Evolutionary conservation across 202 grass and related monocot genomes (phyloP), one percentile per base, ranked within the genome.

Genomic region (Musa balbisiana): DNA sequence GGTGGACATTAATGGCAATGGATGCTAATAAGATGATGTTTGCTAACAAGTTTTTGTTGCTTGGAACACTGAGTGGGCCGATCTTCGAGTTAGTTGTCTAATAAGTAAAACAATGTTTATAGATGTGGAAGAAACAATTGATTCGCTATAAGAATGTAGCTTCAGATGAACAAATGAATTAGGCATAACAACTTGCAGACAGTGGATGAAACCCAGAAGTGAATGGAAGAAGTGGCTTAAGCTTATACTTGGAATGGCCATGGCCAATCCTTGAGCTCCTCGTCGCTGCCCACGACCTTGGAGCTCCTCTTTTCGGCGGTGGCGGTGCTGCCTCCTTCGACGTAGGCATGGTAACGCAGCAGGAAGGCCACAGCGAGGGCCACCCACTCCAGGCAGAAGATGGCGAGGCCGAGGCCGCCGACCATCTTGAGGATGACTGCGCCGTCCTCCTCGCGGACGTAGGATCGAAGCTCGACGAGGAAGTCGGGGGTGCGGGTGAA

Each of bases 301-400:
- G 20, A 49, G 33, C 67, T 69, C 26, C 12, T 68, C 24, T 20
- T 62, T 20, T 9, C 1, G 58, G 27, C 3, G 26, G 16, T 11
- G 12, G 13, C 33, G 11, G 29, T 19, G 67, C 23, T 16, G 27
- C 67, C 67, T 50, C 29, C 67, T 13, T 69, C 67, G 10, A 69
- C 15, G 23, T 51, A 69, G 15, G 67, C 67, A 19, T 50, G 67
- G 14, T 69, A 69, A 14, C 67, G 0, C 67, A 69, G 26, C 11
- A 69, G 26, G 33, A 69, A 69, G 13, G 67, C 33, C 20, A 69
- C 15, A 3, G 29, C 6, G 14, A 69, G 67, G 11, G 67, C 26
- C 67, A 69, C 33, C 67, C 29, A 69, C 33, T 69, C 67, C 26
- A 69, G 43, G 67, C 67, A 69, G 67, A 69, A 69, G 2, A 69